Base-by-base conservation (phyloP, 2,329 filamentous ascomycete genomes). In the Pleurostoma richardsiae region DNA sequence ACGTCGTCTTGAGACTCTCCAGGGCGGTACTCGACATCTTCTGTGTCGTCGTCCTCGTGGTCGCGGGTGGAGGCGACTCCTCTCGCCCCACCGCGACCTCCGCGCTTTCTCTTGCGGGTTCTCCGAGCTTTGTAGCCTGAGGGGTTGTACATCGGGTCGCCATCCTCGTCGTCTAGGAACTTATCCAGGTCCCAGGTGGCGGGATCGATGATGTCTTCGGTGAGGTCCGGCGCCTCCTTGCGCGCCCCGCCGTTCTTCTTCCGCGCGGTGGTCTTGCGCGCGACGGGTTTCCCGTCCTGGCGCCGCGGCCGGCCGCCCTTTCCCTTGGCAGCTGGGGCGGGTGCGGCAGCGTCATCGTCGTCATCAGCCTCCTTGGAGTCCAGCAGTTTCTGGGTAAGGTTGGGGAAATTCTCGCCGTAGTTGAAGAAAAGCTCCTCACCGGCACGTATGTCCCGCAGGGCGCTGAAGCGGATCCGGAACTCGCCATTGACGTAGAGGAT, bases 361-460 rank as follows among this genome's bases (percentile, higher is more conserved):
- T 36, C 49, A n/a, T 55, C 59, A 30, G 41, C 45, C n/a, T 66
- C 66, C 53, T 69, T 68, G 54, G 70, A 67, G 52, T 74, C 68
- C 29, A 74, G 62, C 28, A 75, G 60, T 49, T 75, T 76, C 61
- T 77, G 74, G 31, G 71, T 81, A 48, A 84, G 61, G 49, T 83
- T 82, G 10, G 80, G 79, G 56, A 85, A 85, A 51, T 83, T 79
- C 57, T 83, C 77, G 39, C 86, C 86, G 56, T 95, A 94, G 59
- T 92, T 80, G 64, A 92, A 95, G 59, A 90, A 86, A 1, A 95
- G 68, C 63, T 94, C 88, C 50, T 90, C 84, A 28, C 88, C 88
- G 4, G 78, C 73, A 49, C 76, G 73, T 57, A 94, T 86, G 39
- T 85, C 76, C 2, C 79, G 72, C 46, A 76, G 71, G 0, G 88